Evolutionary conservation across 129 eudicot genomes (phyloP), one percentile per base, ranked within the genome.

Genomic region (Deinandra increscens): DNA sequence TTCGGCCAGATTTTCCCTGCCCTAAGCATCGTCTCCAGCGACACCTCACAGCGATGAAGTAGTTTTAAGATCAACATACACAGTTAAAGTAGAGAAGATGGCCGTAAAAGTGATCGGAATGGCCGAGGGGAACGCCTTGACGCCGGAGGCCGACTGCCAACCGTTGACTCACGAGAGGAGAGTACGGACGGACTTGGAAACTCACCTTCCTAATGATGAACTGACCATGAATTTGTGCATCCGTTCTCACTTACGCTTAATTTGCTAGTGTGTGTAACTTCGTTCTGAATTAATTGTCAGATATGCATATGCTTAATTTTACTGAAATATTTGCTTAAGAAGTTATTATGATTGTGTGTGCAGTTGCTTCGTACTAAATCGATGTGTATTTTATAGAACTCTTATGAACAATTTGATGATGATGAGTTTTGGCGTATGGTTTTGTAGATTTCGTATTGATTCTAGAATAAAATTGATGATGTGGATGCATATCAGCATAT

Each of bases 131-230:
- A 74, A 64, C 66, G 69, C 86, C 0, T 72, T 87, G 83, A 33
- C 84, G 4, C 14, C 96, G 68, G 96, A 78, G 78, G 91, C 98
- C 10, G 88, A 89, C 60, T 84, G 81, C 79, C 87, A 87, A 31
- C 91, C 97, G 19, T 79, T 84, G 37, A 90, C 97, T 41, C 12
- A 14, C 42, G 85, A 86, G 73, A 75, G 98, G 17, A 71, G 37
- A 59, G 88, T 92, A 38, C 83, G 95, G 3, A 77, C 86, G 0
- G 98, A 92, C 65, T 73, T 92, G 78, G 98, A 92, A 26, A 84
- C 82, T 70, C 80, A 72, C 41, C 85, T 92, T 70, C 96, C 96
- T 17, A 92, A 36, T 36, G 39, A 36, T 36, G 39, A 36, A 36
- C 5, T 36, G 6, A 36, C 39, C 6, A 36, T 36, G 6, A 4